These are phyloP conservation scores for Diaporthe batatas DNA, from an alignment of 2,329 filamentous ascomycete genomes.

Conservation along the genomic window DNA sequence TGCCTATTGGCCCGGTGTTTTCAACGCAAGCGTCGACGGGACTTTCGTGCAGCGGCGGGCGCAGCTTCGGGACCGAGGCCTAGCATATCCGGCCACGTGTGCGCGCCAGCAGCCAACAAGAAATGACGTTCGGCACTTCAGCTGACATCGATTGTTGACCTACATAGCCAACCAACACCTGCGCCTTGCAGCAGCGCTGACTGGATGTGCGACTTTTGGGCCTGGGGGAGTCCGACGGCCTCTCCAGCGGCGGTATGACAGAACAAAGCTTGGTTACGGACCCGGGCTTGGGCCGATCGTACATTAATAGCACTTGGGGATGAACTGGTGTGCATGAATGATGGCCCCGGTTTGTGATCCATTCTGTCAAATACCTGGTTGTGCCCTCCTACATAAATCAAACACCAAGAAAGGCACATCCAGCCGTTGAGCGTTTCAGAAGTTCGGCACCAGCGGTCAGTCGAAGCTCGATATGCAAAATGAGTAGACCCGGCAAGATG, in stretches of 20 bases:
- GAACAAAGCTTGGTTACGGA: slow-evolving; percentile 14
- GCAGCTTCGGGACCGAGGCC: slow-evolving; percentile 14
- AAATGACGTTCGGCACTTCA: slow-evolving; percentile 8
- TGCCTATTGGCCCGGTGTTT: neutral
- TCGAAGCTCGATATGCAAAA: neutral
- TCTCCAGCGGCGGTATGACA: neutral
- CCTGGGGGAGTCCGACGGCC: slow-evolving; percentile 27
- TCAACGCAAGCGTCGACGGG: neutral
- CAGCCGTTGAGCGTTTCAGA: neutral
- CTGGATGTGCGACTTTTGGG: slow-evolving; percentile 14
- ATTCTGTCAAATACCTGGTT: neutral
- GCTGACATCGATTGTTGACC: slow-evolving; percentile 1
- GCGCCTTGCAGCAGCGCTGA: slow-evolving; percentile 20
- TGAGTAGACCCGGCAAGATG: neutral
- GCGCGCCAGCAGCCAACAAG: neutral
- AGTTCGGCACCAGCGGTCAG: neutral
- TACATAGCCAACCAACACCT: neutral
- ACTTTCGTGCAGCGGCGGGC: neutral
- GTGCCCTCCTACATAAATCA: neutral
- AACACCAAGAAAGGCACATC: neutral
- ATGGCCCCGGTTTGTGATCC: neutral
- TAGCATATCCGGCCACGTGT: neutral
- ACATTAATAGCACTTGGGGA: slow-evolving; percentile 1
- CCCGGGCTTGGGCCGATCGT: neutral
- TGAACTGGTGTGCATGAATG: neutral